Base-by-base conservation (phyloP, 768 basidiomycete species). In the Tulasnella sp. region DNA sequence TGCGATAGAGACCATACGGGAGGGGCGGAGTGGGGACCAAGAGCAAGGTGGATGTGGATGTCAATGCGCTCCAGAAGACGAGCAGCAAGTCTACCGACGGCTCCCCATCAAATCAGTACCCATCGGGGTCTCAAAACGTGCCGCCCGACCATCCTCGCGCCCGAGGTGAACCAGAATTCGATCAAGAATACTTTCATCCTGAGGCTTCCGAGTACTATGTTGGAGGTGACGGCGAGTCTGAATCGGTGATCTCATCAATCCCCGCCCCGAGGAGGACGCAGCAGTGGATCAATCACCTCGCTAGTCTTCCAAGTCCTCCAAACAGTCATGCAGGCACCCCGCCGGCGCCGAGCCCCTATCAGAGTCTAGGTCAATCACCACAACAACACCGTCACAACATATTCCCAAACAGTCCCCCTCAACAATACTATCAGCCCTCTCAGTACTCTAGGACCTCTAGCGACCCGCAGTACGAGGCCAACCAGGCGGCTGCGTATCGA, bases 1-100 rank as follows among this genome's bases (percentile, higher is more conserved):
- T 25, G 41, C 12, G 38, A 9, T 42, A 59, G 57, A 29, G 57
- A 21, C 57, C 57, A 12, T 59, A 49, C 29, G 57, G 57, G 24
- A 59, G 57, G 49, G 57, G 57, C 30, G 57, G 57, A 25, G 57
- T 59, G 25, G 57, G 57, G n/a, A 46, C 34, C 46, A 59, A 49
- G 46, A 19, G 45, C n/a, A 15, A 27, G 45, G 45, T 22, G 12
- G 38, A 44, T 29, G 24, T 5, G 22, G 27, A 48, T n/a, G 7
- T 11, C 19, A 22, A 48, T 21, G 11, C 27, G 7, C 19, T 48
- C n/a, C 46, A 22, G 7, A 48, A 48, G 21, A 48, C 21, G 7
- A n/a, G 27, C n/a, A 50, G 42, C 57, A 30, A 31, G 29, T 38
- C 46, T 42, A 4, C 31, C 57, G 24, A 49, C 46, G 30, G 49